Evolutionary conservation across 2,329 filamentous ascomycete genomes (phyloP).

Genomic region (Calonectria multiphialidica): DNA sequence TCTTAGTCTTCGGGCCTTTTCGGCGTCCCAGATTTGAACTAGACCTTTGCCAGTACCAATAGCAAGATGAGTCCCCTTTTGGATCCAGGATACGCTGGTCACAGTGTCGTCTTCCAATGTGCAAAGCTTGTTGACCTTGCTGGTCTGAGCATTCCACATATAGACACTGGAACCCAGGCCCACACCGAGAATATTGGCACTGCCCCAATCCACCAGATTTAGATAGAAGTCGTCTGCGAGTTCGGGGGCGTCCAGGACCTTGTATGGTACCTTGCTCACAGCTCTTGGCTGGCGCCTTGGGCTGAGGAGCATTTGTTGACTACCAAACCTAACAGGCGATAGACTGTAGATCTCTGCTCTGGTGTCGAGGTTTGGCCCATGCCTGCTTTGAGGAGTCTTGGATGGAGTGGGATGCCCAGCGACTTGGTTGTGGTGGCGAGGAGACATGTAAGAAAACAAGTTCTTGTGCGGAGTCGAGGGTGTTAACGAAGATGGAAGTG

Average conservation of each 20-base stretch:
- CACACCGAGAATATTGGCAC: slow-evolving; percentile 92
- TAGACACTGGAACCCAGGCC: slow-evolving; percentile 94
- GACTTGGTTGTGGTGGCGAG: slow-evolving; percentile 75
- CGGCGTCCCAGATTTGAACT: slow-evolving; percentile 98
- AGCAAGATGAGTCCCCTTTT: slow-evolving; percentile 94
- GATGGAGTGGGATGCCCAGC: slow-evolving; percentile 90
- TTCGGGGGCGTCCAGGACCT: slow-evolving; percentile 96
- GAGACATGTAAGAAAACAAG: slow-evolving; percentile 91
- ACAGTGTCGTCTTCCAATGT: slow-evolving; percentile 93
- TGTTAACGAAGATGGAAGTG: slow-evolving; percentile 81
- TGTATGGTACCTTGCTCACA: slow-evolving; percentile 97
- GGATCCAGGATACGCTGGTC: slow-evolving; percentile 98
- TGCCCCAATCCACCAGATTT: slow-evolving; percentile 98
- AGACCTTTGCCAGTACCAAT: slow-evolving; percentile 95
- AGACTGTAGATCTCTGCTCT: slow-evolving; percentile 94
- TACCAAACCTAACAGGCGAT: slow-evolving; percentile 92
- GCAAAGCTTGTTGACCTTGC: slow-evolving; percentile 93
- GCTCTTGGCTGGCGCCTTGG: slow-evolving; percentile 89
- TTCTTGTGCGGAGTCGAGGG: slow-evolving; percentile 98
- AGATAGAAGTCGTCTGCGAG: slow-evolving; percentile 98
- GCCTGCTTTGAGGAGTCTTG: slow-evolving; percentile 88
- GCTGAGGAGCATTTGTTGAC: slow-evolving; percentile 92
- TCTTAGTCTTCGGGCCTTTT: slow-evolving; percentile 84
- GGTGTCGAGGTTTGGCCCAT: slow-evolving; percentile 90
- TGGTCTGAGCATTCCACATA: slow-evolving; percentile 96